Evolutionary conservation across 2,329 filamentous ascomycete species (phyloP).

Genomic region (Apiospora hydei): DNA sequence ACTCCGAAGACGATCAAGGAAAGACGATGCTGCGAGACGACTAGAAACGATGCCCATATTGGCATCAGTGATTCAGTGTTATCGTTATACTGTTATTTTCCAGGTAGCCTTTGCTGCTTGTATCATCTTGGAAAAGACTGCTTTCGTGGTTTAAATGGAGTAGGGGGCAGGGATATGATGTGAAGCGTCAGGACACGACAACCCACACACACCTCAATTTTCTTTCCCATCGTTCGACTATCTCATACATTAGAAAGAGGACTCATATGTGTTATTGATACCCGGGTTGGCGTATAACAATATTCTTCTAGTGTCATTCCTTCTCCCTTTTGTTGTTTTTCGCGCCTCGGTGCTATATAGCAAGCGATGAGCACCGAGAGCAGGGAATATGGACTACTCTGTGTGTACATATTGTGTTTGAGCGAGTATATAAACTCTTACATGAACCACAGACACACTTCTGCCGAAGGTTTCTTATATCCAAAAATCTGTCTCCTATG

Average conservation of each 20-base stretch:
- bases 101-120: neutral
- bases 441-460: neutral
- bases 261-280: conserved; percentile 12
- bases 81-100: neutral
- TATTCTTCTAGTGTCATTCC: neutral
- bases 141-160: neutral
- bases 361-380: conserved; percentile 9
- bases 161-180: neutral
- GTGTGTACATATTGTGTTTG: conserved; percentile 8
- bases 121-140: neutral
- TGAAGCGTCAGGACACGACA: neutral
- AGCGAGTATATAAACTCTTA: neutral
- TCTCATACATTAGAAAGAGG: conserved; percentile 5
- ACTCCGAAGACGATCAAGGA: neutral
- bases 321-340: neutral
- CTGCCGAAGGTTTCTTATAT: neutral
- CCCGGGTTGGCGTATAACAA: conserved; percentile 18
- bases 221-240: neutral
- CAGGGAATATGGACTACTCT: neutral
- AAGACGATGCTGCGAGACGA: neutral
- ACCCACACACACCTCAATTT: neutral
- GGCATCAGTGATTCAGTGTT: neutral
- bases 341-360: neutral
- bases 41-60: neutral
- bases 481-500: neutral